Percentiles rank a stretch among this genome's conserved stretches.
phyloP scores from a whole-genome alignment of 1,284 basidiomycete genomes.

The Somion occarium region DNA sequence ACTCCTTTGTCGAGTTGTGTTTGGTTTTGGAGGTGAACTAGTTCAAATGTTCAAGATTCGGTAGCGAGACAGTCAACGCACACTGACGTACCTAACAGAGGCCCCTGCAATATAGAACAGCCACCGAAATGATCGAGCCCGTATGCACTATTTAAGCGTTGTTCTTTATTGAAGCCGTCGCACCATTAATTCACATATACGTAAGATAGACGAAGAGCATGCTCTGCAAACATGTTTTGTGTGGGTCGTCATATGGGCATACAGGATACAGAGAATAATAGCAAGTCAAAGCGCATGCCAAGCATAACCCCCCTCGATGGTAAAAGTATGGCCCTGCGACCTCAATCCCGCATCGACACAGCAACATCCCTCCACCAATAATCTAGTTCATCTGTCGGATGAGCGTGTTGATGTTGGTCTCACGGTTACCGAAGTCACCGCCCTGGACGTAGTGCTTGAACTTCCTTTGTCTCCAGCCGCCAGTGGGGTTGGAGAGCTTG shows the following conservation, averaged over 20 bases:
- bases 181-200: no score
- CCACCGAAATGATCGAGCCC: no score
- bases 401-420: slow-evolving; percentile 95
- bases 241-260: slow-evolving; percentile 18
- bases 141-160: no score
- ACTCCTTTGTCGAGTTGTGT: no score
- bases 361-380: slow-evolving; percentile 8
- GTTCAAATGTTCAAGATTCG: no score
- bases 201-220: no score
- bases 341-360: slow-evolving; percentile 13
- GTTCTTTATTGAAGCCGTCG: no score
- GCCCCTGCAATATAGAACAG: no score
- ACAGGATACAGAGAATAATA: slow-evolving; percentile 18
- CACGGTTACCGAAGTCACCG: slow-evolving; percentile 96
- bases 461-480: slow-evolving; percentile 96
- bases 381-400: slow-evolving; percentile 94
- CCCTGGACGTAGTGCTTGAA: slow-evolving; percentile 94
- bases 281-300: slow-evolving; percentile 29
- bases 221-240: slow-evolving; percentile 18
- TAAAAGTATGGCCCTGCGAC: slow-evolving; percentile 20
- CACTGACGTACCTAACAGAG: no score
- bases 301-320: slow-evolving; percentile 33
- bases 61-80: no score
- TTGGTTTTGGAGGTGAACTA: no score
- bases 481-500: slow-evolving; percentile 98